Evolutionary conservation across 305 asterid species (phyloP).

Genomic region (Fraxinus nigra): DNA sequence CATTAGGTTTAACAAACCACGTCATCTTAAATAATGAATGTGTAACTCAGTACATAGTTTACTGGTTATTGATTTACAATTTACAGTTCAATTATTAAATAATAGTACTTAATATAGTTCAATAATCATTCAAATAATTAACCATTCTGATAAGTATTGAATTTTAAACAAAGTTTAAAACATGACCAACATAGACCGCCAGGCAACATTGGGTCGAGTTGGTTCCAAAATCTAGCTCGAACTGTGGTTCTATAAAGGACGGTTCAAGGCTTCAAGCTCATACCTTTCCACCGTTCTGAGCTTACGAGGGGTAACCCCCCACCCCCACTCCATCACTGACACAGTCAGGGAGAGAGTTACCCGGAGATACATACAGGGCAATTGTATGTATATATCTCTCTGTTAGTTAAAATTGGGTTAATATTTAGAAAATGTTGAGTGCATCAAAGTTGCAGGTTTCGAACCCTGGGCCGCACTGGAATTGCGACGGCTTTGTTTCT

Average conservation of each 20-base stretch:
- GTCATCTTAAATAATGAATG: too few species aligned
- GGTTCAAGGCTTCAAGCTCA: neutral
- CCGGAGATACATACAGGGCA: neutral
- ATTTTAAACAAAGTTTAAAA: too few species aligned
- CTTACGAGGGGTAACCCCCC: constrained; percentile 19
- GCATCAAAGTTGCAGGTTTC: constrained; percentile 34
- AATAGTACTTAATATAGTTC: too few species aligned
- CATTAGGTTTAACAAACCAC: too few species aligned
- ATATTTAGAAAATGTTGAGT: constrained; percentile 31
- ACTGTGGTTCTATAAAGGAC: neutral
- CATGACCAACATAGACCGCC: neutral
- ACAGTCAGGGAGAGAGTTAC: neutral
- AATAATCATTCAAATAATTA: too few species aligned
- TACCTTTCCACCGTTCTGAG: constrained; percentile 13
- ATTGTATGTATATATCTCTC: neutral
- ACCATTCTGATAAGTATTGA: neutral
- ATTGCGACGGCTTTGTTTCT: constrained; percentile 6
- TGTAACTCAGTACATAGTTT: too few species aligned
- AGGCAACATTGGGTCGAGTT: neutral
- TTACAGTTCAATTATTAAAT: too few species aligned
- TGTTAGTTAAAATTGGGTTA: neutral
- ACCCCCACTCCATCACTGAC: neutral
- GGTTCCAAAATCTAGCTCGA: neutral
- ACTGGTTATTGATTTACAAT: too few species aligned
- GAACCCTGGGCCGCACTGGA: constrained; percentile 19